Conservation (phyloP, 1,284 basidiomycete genomes). For the Lentinula novae-zelandiae region DNA sequence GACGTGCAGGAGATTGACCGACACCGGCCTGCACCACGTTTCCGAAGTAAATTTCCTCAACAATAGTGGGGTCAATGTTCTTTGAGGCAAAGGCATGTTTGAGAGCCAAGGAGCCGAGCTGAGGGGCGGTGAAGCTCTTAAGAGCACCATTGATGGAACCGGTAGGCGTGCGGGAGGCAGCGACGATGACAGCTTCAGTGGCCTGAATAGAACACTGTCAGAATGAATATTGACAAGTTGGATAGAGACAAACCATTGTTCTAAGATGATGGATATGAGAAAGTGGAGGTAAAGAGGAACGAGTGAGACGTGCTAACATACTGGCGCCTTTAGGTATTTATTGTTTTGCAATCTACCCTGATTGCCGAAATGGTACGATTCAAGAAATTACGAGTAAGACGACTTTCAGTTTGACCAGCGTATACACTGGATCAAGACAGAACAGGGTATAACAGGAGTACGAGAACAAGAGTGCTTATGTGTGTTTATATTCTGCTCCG, state of each 20-base stretch:
- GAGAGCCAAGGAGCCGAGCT: conserved; percentile 87
- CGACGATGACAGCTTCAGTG: conserved; percentile 92
- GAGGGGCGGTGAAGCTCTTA: conserved; percentile 85
- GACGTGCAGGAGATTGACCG: conserved; percentile 93
- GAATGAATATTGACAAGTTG: conserved; percentile 8
- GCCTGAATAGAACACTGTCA: conserved; percentile 32
- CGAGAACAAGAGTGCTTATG: background rate
- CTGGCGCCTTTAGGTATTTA: conserved; percentile 29
- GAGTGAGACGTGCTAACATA: conserved; percentile 32
- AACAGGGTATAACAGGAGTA: background rate
- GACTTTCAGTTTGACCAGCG: background rate
- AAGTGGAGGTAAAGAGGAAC: conserved; percentile 25
- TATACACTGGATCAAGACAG: background rate
- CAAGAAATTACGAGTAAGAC: background rate
- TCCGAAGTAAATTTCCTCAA: conserved; percentile 97
- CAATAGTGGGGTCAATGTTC: conserved; percentile 74
- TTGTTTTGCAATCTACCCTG: conserved; percentile 16
- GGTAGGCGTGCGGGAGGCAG: conserved; percentile 92
- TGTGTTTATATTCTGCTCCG: conserved; percentile 11
- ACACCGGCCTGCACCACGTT: conserved; percentile 96
- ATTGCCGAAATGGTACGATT: conserved; percentile 26
- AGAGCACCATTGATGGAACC: conserved; percentile 91
- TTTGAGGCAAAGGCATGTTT: conserved; percentile 86
- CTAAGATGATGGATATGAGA: conserved; percentile 29
- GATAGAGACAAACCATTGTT: conserved; percentile 40